A percentile compares a stretch with the other conserved stretches of the same genome.
Evolutionary conservation across 2,329 filamentous ascomycete genomes (phyloP).

Genomic region (Epicoccum nigrum): DNA sequence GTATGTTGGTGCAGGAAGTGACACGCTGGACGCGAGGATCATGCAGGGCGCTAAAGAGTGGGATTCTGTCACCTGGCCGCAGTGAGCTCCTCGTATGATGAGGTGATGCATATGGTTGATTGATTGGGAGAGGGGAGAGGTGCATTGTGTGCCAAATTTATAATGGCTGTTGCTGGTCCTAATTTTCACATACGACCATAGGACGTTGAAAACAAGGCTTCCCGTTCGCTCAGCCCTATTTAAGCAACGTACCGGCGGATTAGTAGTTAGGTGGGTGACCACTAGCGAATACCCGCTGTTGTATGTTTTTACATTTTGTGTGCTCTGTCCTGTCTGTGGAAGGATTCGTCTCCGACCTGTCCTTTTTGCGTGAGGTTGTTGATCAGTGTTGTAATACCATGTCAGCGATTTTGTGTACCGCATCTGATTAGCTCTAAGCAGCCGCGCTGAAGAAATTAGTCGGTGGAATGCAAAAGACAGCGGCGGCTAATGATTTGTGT

Average conservation of each 20-base stretch:
- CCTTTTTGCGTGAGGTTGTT: no score
- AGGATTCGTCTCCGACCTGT: no score
- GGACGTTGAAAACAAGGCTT: not conserved
- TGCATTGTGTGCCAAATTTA: not conserved
- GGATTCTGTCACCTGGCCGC: conserved; percentile 24
- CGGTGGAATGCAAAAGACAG: no score
- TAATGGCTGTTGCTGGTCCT: not conserved
- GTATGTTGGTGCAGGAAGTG: conserved; percentile 28
- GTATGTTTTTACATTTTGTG: not conserved
- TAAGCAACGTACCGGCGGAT: not conserved
- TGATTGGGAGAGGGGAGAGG: no score
- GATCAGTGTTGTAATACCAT: no score
- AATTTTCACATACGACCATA: not conserved
- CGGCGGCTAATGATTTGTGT: no score
- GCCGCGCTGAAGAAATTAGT: no score
- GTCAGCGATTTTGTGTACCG: no score
- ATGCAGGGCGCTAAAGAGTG: conserved; percentile 19
- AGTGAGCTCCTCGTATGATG: not conserved
- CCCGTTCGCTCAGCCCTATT: not conserved
- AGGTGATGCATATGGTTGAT: not conserved
- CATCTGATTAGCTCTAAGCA: no score
- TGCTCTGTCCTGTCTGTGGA: no score
- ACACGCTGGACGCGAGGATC: conserved; percentile 28
- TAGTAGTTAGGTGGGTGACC: not conserved
- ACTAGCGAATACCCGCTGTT: not conserved